Percentiles rank a stretch among this genome's conserved stretches.
Conservation (phyloP, 1,284 basidiomycete species). For the Apiotrichum sp. region DNA sequence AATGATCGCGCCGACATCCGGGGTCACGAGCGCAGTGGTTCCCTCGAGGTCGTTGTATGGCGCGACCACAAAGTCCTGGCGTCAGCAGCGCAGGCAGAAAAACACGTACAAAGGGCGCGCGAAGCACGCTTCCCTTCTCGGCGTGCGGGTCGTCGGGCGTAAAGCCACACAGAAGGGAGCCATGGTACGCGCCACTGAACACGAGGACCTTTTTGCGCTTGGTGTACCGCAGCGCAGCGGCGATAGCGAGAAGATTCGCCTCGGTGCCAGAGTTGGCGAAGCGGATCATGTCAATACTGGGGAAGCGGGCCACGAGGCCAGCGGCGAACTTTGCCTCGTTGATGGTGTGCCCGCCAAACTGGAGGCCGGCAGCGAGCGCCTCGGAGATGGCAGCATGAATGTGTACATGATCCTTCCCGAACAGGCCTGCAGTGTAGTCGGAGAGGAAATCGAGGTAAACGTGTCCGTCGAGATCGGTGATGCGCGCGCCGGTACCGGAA, state of each 20-base stretch:
- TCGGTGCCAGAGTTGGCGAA: slow-evolving; percentile 49
- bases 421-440: slow-evolving; percentile 29
- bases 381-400: slow-evolving; percentile 17
- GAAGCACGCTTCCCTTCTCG: slow-evolving; percentile 3
- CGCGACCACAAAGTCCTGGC: slow-evolving; percentile 23
- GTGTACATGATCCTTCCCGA: slow-evolving; percentile 24
- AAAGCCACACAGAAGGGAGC: slow-evolving; percentile 25
- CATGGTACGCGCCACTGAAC: slow-evolving; percentile 29
- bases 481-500: slow-evolving; percentile 8
- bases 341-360: slow-evolving; percentile 26
- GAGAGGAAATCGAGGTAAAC: slow-evolving; percentile 24
- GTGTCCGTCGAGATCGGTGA: slow-evolving; percentile 25
- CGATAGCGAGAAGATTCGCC: slow-evolving; percentile 49
- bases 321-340: slow-evolving; percentile 20
- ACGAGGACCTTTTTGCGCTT: slow-evolving; percentile 23
- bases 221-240: slow-evolving; percentile 48
- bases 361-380: slow-evolving; percentile 17
- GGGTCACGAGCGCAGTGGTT: slow-evolving; percentile 36
- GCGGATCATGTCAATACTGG: slow-evolving; percentile 25
- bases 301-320: slow-evolving; percentile 21
- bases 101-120: slow-evolving; percentile 19
- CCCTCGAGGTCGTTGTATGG: slow-evolving; percentile 46
- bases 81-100: background rate
- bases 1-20: slow-evolving; percentile 49
- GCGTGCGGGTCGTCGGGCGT: background rate